Conservation (phyloP, 192 early-diverging fungal genomes). For the Backusella psychrophila region DNA sequence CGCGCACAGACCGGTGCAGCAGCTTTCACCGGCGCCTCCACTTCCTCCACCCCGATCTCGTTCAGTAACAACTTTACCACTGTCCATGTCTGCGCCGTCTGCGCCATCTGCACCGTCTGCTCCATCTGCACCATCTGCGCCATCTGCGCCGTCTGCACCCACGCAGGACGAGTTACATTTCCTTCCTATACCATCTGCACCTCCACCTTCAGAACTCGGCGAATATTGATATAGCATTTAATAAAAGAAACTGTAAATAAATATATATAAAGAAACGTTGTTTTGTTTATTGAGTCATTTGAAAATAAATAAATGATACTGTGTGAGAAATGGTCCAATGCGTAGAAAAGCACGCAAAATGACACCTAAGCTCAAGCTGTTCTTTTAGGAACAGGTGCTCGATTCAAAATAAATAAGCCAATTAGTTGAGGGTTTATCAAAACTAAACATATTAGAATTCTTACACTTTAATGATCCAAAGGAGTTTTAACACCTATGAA, state of each 20-base stretch:
- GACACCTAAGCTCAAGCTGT: too few relatives aligned
- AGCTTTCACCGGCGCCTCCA: not conserved
- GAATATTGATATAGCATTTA: too few relatives aligned
- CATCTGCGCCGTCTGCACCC: not conserved
- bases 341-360: too few relatives aligned
- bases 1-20: not conserved
- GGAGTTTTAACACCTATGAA: too few relatives aligned
- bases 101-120: not conserved
- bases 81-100: not conserved
- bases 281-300: too few relatives aligned
- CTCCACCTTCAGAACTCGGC: not conserved
- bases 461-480: too few relatives aligned
- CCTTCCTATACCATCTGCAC: conserved; percentile 3
- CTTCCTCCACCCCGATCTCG: not conserved
- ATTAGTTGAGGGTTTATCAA: too few relatives aligned
- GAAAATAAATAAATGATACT: too few relatives aligned
- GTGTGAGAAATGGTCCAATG: too few relatives aligned
- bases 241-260: not conserved
- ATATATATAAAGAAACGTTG: not conserved
- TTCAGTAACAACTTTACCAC: not conserved
- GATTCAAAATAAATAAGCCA: too few relatives aligned
- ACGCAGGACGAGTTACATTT: not conserved
- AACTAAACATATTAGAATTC: too few relatives aligned
- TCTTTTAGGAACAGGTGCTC: too few relatives aligned
- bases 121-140: not conserved